Conservation (phyloP, 345 rosid genomes). For the Lepidium aucheri region DNA sequence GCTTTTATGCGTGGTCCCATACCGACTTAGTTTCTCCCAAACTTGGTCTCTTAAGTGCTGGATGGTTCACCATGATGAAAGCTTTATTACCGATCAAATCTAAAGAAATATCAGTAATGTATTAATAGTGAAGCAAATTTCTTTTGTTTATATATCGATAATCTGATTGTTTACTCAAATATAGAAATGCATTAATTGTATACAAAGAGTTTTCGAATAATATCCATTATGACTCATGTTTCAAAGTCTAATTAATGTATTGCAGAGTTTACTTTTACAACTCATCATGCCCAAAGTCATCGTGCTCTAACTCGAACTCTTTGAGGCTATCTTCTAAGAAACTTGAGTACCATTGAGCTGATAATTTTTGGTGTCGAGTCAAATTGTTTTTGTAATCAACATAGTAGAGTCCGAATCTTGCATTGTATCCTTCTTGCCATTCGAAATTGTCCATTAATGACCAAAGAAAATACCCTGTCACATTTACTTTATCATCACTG, state of each 20-base stretch:
- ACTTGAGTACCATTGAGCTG: constrained; percentile 19
- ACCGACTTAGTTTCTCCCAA: too few relatives aligned
- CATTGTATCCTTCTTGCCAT: constrained; percentile 1
- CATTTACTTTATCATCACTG: neutral
- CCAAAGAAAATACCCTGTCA: neutral
- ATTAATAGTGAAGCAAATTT: neutral
- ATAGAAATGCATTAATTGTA: neutral
- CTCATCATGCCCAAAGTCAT: constrained; percentile 2
- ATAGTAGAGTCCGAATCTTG: neutral
- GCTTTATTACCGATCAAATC: too few relatives aligned
- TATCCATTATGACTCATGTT: constrained; percentile 1
- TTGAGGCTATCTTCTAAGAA: neutral
- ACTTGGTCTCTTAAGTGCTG: too few relatives aligned
- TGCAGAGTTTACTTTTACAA: constrained; percentile 10
- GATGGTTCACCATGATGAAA: too few relatives aligned
- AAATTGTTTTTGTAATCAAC: neutral
- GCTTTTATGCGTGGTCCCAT: too few relatives aligned
- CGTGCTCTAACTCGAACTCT: constrained; percentile 1
- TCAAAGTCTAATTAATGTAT: neutral
- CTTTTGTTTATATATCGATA: neutral
- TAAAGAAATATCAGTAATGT: too few relatives aligned
- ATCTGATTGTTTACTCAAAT: neutral
- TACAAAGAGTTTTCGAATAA: neutral
- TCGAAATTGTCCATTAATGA: constrained; percentile 27
- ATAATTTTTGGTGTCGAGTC: constrained; percentile 22